Base-by-base conservation (phyloP, 441 rosid species). In the Cnidoscolus chayamansa region DNA sequence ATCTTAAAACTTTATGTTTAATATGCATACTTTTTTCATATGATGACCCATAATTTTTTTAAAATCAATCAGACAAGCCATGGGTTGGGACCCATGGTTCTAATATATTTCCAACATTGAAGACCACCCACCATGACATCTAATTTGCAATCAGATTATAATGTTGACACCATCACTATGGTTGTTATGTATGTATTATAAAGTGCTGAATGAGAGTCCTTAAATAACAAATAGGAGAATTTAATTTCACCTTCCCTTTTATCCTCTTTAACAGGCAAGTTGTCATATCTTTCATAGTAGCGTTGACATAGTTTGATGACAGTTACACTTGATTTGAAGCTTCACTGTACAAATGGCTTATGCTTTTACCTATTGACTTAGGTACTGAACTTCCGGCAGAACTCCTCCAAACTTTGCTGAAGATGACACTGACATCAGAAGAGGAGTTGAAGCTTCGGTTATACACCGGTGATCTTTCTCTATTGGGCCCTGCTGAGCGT, bases 371-470 rank as follows among this genome's bases (percentile, higher is more conserved):
- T 60, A 80, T 49, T 79, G 75, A 72, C 80, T 78, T 81, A 92
- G 98, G 93, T 37, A 88, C 88, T 61, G 93, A 92, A 80, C 97
- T 95, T 62, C 98, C 99, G 19, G 79, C 74, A n/a, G 99, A 95
- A 80, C 89, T 95, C 70, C 79, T 92, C 49, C 92, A 91, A 78
- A 89, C 93, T 57, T 83, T 95, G 72, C 80, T 89, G 78, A 95
- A 90, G 85, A 91, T 95, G 97, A 93, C 94, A 73, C 97, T 98
- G 50, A 87, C 95, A 72, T 30, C 85, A 10, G 96, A 90, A 56
- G 99, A 95, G 83, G 99, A 95, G 80, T 82, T 92, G 83, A 91
- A 93, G 85, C 95, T 95, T 65, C 87, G 98, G 78, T 69, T 95
- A 80, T 95, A 78, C 66, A 72, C 71, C 32, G 97, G 96, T 30